A percentile compares a stretch with the other conserved stretches of the same genome.
Evolutionary conservation across 129 eudicot species (phyloP).

Genomic region (Tanacetum coccineum): DNA sequence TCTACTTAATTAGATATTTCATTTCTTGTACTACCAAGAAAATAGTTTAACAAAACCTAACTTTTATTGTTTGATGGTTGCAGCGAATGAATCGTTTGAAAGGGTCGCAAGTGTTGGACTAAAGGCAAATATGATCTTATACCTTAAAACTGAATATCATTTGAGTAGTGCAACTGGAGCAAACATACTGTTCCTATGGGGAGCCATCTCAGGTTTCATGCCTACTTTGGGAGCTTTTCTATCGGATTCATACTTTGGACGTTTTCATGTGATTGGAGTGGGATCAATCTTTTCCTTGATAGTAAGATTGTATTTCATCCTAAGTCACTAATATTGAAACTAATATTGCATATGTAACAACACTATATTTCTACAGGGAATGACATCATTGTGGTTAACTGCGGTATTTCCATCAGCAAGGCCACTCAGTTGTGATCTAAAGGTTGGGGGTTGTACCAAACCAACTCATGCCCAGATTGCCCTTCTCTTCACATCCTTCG

Average conservation of each 20-base stretch:
- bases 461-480: conserved; percentile 38
- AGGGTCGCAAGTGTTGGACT: conserved; percentile 59
- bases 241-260: conserved; percentile 69
- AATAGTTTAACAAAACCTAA: neutral
- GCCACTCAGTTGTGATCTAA: conserved; percentile 36
- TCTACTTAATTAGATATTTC: neutral
- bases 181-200: conserved; percentile 54
- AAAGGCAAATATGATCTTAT: conserved; percentile 59
- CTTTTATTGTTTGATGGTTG: neutral
- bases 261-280: conserved; percentile 46
- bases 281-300: conserved; percentile 39
- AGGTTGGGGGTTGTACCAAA: conserved; percentile 23
- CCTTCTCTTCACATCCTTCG: conserved; percentile 45
- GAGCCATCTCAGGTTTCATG: conserved; percentile 55
- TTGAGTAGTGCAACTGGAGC: conserved; percentile 39
- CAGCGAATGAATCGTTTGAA: conserved; percentile 65
- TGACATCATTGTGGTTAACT: conserved; percentile 46
- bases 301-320: conserved; percentile 28
- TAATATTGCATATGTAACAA: neutral
- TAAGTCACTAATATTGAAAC: neutral
- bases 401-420: conserved; percentile 38
- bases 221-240: conserved; percentile 67
- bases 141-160: conserved; percentile 45
- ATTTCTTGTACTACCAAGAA: neutral
- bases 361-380: conserved; percentile 35